phyloP scores from a whole-genome alignment of 2,329 filamentous ascomycete genomes.

The Tothia fuscella region DNA sequence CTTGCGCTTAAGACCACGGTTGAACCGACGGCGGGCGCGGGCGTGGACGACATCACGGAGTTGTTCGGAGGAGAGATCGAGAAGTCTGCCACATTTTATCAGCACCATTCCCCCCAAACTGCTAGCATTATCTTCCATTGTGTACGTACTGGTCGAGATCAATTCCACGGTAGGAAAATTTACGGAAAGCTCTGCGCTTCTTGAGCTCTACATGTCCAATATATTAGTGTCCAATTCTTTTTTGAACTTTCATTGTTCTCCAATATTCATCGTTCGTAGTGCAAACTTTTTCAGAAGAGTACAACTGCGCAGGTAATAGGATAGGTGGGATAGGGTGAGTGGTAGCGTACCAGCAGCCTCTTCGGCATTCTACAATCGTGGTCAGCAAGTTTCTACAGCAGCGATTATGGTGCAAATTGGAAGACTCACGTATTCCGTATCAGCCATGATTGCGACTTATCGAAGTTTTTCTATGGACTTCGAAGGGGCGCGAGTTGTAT shows the following conservation, averaged over 20 bases:
- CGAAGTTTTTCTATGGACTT: not conserved
- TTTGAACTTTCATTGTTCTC: not conserved
- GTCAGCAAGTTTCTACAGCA: not conserved
- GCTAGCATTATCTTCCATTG: constrained; percentile 16
- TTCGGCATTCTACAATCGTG: constrained; percentile 39
- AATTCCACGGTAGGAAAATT: constrained; percentile 99
- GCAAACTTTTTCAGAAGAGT: not conserved
- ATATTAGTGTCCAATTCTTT: not conserved
- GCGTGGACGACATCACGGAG: constrained; percentile 99
- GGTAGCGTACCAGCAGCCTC: constrained; percentile 62
- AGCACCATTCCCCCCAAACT: too few species aligned
- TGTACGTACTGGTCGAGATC: constrained; percentile 92
- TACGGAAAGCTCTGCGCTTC: constrained; percentile 99
- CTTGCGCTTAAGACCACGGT: constrained; percentile 99
- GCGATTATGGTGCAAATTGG: not conserved
- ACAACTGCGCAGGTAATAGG: not conserved
- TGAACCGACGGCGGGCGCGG: constrained; percentile 96
- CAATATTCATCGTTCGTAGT: not conserved
- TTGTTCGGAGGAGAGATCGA: constrained; percentile 96
- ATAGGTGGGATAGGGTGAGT: not conserved
- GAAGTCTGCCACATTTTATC: constrained; percentile 64
- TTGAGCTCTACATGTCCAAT: constrained; percentile 80
- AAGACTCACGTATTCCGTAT: constrained; percentile 51
- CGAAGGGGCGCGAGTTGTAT: not conserved
- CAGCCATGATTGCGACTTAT: constrained; percentile 67